Conservation (phyloP, 768 basidiomycete genomes). For the Suillus lakei region DNA sequence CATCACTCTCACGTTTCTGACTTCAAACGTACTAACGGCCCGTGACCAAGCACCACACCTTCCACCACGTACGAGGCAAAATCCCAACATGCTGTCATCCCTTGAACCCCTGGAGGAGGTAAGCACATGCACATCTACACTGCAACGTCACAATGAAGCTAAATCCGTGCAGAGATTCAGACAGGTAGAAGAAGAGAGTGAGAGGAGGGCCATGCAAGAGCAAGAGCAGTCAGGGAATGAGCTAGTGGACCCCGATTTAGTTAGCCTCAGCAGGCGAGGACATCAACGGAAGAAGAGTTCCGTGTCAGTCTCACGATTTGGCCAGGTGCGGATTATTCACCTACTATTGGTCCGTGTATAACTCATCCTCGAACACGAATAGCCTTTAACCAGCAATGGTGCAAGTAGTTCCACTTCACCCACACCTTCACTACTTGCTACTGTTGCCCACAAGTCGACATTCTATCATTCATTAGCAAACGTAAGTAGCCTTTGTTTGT, state of each 20-base stretch:
- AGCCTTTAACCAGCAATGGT: slow-evolving; percentile 26
- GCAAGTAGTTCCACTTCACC: slow-evolving; percentile 25
- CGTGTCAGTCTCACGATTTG: slow-evolving; percentile 64
- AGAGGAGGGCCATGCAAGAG: slow-evolving; percentile 49
- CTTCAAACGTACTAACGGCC: not conserved
- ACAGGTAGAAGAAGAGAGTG: slow-evolving; percentile 60
- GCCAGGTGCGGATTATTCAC: slow-evolving; percentile 48
- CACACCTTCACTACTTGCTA: slow-evolving; percentile 39
- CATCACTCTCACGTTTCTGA: slow-evolving; percentile 9
- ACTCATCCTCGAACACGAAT: slow-evolving; percentile 6
- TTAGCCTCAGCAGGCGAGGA: slow-evolving; percentile 30
- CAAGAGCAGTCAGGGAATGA: slow-evolving; percentile 21
- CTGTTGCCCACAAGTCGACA: slow-evolving; percentile 49
- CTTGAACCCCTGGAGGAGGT: slow-evolving; percentile 37
- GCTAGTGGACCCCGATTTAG: slow-evolving; percentile 23
- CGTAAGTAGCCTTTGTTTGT: slow-evolving; percentile 32
- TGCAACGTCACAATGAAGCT: not conserved
- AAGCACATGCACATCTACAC: slow-evolving; percentile 12
- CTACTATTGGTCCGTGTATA: slow-evolving; percentile 7
- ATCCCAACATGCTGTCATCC: slow-evolving; percentile 23
- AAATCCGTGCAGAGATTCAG: slow-evolving; percentile 53
- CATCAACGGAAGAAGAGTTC: slow-evolving; percentile 48
- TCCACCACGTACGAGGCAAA: not conserved
- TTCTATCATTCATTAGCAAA: slow-evolving; percentile 51
- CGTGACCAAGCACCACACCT: not conserved